Percentiles rank a stretch among this genome's conserved stretches.
Conservation (phyloP, 352 stramenopile species). For the Globisporangium nagaii region DNA sequence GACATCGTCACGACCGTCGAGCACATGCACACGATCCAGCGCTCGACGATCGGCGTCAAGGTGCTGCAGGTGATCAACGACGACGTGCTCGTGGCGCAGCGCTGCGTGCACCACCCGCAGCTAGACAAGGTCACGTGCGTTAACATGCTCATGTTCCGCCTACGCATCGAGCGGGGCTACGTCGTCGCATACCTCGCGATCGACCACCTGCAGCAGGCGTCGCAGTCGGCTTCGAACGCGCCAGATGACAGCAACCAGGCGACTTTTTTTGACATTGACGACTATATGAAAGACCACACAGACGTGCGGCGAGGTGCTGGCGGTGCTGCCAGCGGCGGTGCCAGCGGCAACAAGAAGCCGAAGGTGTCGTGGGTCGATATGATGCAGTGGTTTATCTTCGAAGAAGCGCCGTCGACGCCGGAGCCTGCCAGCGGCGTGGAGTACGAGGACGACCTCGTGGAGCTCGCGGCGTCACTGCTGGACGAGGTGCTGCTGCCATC, state of each 20-base stretch:
- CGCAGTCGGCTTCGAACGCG: background rate
- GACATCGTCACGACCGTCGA: conserved; percentile 44
- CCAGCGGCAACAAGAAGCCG: conserved; percentile 12
- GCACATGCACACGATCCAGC: conserved; percentile 49
- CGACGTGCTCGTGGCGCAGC: conserved; percentile 35
- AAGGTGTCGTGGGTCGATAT: conserved; percentile 40
- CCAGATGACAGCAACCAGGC: background rate
- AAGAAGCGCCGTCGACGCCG: background rate
- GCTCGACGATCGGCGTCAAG: conserved; percentile 40
- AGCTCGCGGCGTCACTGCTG: conserved; percentile 14
- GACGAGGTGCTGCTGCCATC: conserved; percentile 31
- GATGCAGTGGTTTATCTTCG: conserved; percentile 37
- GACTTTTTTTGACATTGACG: conserved; percentile 17
- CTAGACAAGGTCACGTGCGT: conserved; percentile 42
- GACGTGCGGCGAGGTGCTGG: conserved; percentile 9
- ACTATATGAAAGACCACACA: conserved; percentile 27
- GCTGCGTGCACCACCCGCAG: conserved; percentile 42
- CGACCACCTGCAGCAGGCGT: conserved; percentile 26
- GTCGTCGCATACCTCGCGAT: conserved; percentile 43
- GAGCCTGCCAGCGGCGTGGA: conserved; percentile 5
- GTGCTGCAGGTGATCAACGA: conserved; percentile 46
- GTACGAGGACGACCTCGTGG: conserved; percentile 28
- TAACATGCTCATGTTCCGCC: conserved; percentile 48
- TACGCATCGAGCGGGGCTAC: conserved; percentile 30
- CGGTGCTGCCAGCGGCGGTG: background rate